Evolutionary conservation across 164 flowering plant species (phyloP), one percentile per base, ranked within the genome.

Genomic region (Vitis amurensis): DNA sequence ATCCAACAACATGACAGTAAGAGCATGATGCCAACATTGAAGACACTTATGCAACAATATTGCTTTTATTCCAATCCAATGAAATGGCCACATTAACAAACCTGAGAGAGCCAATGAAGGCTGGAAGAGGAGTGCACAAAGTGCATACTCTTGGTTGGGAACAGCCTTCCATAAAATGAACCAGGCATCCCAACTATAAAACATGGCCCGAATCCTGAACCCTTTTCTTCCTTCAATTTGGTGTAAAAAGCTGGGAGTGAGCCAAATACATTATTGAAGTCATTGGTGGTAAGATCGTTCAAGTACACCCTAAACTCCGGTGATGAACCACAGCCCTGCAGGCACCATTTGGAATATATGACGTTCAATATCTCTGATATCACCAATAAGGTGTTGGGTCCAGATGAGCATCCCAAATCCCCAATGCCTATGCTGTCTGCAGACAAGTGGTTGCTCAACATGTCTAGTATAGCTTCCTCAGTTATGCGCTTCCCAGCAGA

Each of bases 401-500:
- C 89, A 0, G 88, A 84, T 0, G 88, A 81, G 72, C 91, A 88
- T 9, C 91, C 91, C 64, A 86, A 64, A 56, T 87, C 91, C 2
- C 87, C 91, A 0, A 87, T 72, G 3, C 74, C 83, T 56, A 85
- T 67, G 61, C 79, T 81, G 52, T 61, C 23, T 1, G 1, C 64
- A 1, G 73, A 77, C 23, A 23, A 23, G 11, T 50, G 5, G 4
- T 31, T 37, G 51, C 50, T 17, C 30, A 71, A 23, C 5, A 69
- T 17, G 44, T 68, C 56, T 6, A 0, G 0, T 27, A 83, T 48
- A 8, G 84, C 83, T 67, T 77, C 78, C 49, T 75, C 78, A 0
- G 61, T 60, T 4, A 73, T 47, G 17, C 77, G 70, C 56, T 72
- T 75, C 27, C 50, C 75, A 0, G 64, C 37, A 8, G 76, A 72